Conservation (phyloP, 495 filamentous ascomycete genomes). For the Penicillium psychrofluorescens region DNA sequence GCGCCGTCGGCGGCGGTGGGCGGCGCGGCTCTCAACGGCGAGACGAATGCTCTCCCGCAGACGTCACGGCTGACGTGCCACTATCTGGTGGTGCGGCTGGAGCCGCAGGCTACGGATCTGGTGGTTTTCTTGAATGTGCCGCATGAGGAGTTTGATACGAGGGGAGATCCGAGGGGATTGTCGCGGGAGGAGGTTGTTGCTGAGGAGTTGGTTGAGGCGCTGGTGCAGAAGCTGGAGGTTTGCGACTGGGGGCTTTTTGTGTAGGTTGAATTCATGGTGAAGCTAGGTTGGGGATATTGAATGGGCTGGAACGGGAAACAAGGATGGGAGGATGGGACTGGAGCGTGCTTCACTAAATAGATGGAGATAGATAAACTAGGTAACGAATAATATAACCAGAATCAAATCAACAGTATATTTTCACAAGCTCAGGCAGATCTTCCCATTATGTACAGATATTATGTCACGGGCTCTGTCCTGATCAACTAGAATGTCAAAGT, state of each 20-base stretch:
- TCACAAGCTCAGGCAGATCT: slow-evolving; percentile 7
- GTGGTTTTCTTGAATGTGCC: slow-evolving; percentile 86
- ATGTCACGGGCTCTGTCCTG: neutral
- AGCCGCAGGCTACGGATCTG: slow-evolving; percentile 73
- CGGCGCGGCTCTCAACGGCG: slow-evolving; percentile 9
- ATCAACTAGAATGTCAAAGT: neutral
- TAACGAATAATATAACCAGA: no score
- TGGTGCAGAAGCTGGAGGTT: slow-evolving; percentile 67
- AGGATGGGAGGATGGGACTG: neutral
- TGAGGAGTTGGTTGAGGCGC: slow-evolving; percentile 50
- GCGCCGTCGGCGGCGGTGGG: slow-evolving; percentile 7
- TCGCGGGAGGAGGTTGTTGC: slow-evolving; percentile 56
- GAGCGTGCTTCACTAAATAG: no score
- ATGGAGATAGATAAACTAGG: no score
- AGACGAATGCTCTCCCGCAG: neutral
- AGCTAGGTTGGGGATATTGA: neutral
- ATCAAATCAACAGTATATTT: slow-evolving; percentile 3
- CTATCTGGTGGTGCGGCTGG: slow-evolving; percentile 60
- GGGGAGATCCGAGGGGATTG: slow-evolving; percentile 25
- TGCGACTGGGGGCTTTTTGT: slow-evolving; percentile 79
- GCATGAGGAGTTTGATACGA: slow-evolving; percentile 57
- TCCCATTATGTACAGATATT: neutral
- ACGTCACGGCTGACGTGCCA: slow-evolving; percentile 22
- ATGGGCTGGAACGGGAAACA: neutral
- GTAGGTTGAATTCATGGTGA: slow-evolving; percentile 7